Conservation (phyloP, 2,329 filamentous ascomycete genomes). For the Endoconidiophora laricicola region DNA sequence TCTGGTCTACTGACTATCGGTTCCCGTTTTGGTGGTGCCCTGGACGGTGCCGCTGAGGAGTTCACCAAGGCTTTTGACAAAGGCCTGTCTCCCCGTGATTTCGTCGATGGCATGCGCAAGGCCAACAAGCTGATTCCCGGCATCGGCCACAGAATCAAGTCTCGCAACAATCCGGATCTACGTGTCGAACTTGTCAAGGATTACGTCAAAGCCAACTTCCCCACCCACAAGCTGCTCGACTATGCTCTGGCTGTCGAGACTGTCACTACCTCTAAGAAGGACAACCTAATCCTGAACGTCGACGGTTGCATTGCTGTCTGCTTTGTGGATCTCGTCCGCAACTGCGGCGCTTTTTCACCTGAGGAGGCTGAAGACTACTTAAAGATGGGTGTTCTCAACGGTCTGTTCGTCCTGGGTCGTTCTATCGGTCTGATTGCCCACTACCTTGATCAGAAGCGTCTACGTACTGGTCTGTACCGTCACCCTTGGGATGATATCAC, state of each 20-base stretch:
- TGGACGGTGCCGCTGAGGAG: constrained; percentile 94
- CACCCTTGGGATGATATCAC: constrained; percentile 99
- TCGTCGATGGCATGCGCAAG: constrained; percentile 97
- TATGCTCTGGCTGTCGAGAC: constrained; percentile 96
- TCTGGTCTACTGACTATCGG: constrained; percentile 96
- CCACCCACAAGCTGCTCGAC: constrained; percentile 93
- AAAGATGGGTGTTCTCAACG: constrained; percentile 97
- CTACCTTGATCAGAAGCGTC: constrained; percentile 98
- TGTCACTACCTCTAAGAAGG: constrained; percentile 98
- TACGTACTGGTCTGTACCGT: constrained; percentile 95
- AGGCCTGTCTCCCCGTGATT: constrained; percentile 93
- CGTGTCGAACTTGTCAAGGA: constrained; percentile 99
- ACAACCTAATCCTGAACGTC: constrained; percentile 98
- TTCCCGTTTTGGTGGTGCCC: constrained; percentile 93
- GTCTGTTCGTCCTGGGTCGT: constrained; percentile 93
- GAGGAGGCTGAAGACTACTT: constrained; percentile 99
- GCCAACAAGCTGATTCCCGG: constrained; percentile 99
- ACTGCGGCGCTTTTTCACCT: constrained; percentile 88
- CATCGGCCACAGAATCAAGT: constrained; percentile 99
- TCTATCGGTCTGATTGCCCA: constrained; percentile 98
- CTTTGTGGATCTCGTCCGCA: constrained; percentile 94
- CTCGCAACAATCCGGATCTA: constrained; percentile 97
- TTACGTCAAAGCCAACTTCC: constrained; percentile 95
- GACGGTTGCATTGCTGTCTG: constrained; percentile 96
- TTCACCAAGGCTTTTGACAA: constrained; percentile 98